Conservation (phyloP, 169 alveolate genomes). For the Neospora caninum region DNA sequence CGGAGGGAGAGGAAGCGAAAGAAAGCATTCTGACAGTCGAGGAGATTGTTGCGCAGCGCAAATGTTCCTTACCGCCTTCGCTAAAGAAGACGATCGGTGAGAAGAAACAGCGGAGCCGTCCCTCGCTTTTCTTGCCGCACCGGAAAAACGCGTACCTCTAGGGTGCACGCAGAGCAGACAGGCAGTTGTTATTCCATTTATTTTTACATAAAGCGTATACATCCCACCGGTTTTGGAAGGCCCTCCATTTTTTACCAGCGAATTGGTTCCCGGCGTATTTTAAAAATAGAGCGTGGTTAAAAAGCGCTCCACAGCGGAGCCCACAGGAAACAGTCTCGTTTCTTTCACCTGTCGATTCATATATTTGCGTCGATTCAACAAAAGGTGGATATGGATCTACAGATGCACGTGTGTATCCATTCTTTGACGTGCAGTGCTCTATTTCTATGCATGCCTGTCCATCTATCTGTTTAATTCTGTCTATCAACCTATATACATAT, state of each 20-base stretch:
- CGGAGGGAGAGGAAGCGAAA: background rate
- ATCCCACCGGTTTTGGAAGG: too few relatives aligned
- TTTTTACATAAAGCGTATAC: too few relatives aligned
- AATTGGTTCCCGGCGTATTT: too few relatives aligned
- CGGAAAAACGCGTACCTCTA: too few relatives aligned
- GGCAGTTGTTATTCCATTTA: too few relatives aligned
- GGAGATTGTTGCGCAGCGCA: background rate
- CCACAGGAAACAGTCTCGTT: too few relatives aligned
- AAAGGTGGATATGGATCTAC: background rate
- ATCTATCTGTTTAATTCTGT: background rate
- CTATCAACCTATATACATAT: background rate
- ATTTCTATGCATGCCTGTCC: background rate
- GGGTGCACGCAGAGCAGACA: too few relatives aligned
- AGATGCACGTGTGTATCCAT: background rate
- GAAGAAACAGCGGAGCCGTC: background rate
- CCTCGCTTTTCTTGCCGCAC: background rate
- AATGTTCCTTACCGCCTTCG: background rate
- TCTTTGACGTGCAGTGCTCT: background rate
- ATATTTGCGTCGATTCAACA: background rate
- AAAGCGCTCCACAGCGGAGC: too few relatives aligned
- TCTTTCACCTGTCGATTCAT: too few relatives aligned
- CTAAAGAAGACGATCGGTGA: background rate
- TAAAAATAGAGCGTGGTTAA: too few relatives aligned
- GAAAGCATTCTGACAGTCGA: background rate
- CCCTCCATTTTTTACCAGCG: too few relatives aligned